These are phyloP conservation scores for Apiotrichum domesticum DNA, from an alignment of 1,284 basidiomycete species.

Conservation along the genomic window DNA sequence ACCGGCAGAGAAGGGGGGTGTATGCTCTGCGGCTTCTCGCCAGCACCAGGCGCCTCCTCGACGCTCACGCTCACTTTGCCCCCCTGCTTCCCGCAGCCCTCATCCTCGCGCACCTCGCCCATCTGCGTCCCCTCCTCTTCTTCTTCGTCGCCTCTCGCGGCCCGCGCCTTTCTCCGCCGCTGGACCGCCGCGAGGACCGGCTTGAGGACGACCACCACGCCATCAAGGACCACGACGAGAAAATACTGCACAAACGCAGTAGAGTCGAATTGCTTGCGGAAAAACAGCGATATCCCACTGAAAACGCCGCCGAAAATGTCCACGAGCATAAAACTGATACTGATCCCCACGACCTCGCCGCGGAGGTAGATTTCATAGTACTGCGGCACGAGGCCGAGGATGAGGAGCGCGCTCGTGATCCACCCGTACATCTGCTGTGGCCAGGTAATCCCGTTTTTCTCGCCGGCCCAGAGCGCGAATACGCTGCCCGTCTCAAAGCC, in stretches of 20 bases:
- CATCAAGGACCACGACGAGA: slow-evolving; percentile 55
- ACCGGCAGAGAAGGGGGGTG: too few relatives aligned
- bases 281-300: slow-evolving; percentile 60
- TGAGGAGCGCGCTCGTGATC: slow-evolving; percentile 57
- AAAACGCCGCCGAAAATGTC: slow-evolving; percentile 70
- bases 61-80: too few relatives aligned
- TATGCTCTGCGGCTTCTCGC: too few relatives aligned
- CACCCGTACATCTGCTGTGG: slow-evolving; percentile 62
- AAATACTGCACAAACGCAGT: slow-evolving; percentile 56
- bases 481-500: slow-evolving; percentile 60
- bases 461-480: slow-evolving; percentile 54
- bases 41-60: too few relatives aligned
- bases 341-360: slow-evolving; percentile 67
- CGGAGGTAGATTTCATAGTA: slow-evolving; percentile 63
- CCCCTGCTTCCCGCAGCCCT: too few relatives aligned
- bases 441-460: slow-evolving; percentile 50
- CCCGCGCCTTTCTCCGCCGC: slow-evolving; percentile 13
- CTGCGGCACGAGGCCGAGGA: slow-evolving; percentile 58
- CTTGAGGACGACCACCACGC: slow-evolving; percentile 55
- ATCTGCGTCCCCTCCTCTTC: background rate
- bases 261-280: slow-evolving; percentile 61
- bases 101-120: background rate
- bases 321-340: slow-evolving; percentile 61
- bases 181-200: slow-evolving; percentile 55
- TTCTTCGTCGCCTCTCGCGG: background rate